A percentile compares a stretch with the other conserved stretches of the same genome.
phyloP scores from a whole-genome alignment of 495 filamentous ascomycete species.

The Viridothelium virens region DNA sequence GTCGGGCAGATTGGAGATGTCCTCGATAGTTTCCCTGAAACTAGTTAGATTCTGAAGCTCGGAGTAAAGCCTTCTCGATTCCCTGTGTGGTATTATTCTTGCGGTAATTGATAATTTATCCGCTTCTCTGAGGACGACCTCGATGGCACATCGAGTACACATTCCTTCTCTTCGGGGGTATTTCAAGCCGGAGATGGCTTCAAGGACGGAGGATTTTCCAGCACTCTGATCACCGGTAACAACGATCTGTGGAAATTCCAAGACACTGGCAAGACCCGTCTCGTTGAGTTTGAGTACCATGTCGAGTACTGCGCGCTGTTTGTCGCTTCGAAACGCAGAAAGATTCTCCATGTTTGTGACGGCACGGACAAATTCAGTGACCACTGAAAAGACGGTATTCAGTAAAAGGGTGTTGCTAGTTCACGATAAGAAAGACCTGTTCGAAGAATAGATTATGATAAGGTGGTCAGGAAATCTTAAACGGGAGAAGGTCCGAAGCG shows the following conservation, averaged over 20 bases:
- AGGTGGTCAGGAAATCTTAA: no score
- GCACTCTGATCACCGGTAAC: slow-evolving; percentile 19
- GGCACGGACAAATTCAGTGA: no score
- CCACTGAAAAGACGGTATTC: no score
- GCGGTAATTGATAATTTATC: background rate
- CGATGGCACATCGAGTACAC: slow-evolving; percentile 43
- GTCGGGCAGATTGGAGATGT: slow-evolving; percentile 1
- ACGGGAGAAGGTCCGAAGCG: no score
- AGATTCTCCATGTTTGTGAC: background rate
- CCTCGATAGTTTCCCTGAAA: background rate
- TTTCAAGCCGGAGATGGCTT: slow-evolving; percentile 39
- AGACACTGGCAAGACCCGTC: background rate
- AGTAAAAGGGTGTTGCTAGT: no score
- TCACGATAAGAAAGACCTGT: no score
- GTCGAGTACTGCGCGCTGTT: background rate
- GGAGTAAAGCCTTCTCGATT: background rate
- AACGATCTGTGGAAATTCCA: slow-evolving; percentile 21
- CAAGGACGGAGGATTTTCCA: slow-evolving; percentile 24
- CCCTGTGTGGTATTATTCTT: slow-evolving; percentile 9
- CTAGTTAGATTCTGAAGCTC: slow-evolving; percentile 2
- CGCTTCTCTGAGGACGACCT: slow-evolving; percentile 46
- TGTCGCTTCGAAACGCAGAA: background rate
- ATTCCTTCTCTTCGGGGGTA: slow-evolving; percentile 41
- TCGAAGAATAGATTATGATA: no score
- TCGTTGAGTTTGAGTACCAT: background rate